Evolutionary conservation across 768 basidiomycete genomes (phyloP).

Genomic region (Leccinum fibrillosum): DNA sequence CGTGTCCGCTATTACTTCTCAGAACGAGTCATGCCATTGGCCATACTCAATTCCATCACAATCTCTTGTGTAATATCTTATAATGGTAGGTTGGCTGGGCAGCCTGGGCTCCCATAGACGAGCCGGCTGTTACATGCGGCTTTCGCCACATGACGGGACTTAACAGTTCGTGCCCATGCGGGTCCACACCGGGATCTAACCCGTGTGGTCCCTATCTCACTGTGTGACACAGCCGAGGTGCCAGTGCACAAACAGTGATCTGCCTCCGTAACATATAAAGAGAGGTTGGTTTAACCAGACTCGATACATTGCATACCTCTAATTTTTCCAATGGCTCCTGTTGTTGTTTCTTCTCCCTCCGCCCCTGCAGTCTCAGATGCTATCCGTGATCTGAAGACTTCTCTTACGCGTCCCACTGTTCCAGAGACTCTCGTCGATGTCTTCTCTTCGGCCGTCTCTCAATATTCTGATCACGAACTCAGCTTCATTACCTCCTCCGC

Average conservation of each 20-base stretch:
- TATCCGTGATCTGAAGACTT: slow-evolving; percentile 11
- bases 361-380: not conserved
- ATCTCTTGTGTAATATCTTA: too few species aligned
- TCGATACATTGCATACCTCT: not conserved
- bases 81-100: too few species aligned
- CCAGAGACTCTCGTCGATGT: slow-evolving; percentile 23
- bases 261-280: slow-evolving; percentile 19
- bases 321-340: slow-evolving; percentile 12
- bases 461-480: slow-evolving; percentile 25
- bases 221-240: too few species aligned
- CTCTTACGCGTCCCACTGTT: slow-evolving; percentile 7
- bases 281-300: slow-evolving; percentile 5
- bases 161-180: too few species aligned
- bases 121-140: too few species aligned
- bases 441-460: slow-evolving; percentile 16
- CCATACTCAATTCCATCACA: too few species aligned
- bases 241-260: not conserved
- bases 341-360: slow-evolving; percentile 7
- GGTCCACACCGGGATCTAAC: too few species aligned
- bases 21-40: too few species aligned
- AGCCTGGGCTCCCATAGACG: too few species aligned
- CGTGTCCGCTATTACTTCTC: too few species aligned
- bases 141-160: too few species aligned
- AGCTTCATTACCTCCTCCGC: slow-evolving; percentile 28
- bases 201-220: too few species aligned